Evolutionary conservation across 352 stramenopile species (phyloP), one percentile per base, ranked within the genome.

Genomic region (Globisporangium uncinulatum): DNA sequence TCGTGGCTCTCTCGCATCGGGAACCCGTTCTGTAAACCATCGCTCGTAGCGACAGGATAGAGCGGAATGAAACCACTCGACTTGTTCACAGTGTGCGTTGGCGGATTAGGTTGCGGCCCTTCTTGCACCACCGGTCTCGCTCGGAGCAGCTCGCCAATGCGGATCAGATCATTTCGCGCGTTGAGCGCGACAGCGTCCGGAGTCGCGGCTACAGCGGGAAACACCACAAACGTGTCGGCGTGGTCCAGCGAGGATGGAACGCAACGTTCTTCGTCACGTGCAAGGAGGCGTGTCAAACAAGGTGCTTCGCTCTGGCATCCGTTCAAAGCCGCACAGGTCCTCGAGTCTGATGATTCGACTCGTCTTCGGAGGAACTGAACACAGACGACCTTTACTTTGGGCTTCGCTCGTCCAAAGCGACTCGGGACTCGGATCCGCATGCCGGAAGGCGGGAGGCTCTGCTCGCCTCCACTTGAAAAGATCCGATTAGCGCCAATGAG

Each of bases 91-190:
- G 24, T 29, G 24, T 29, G 24, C 24, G 24, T 29, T 29, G 24
- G 24, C 24, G 24, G 24, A 29, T 29, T 1, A 4, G 24, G 24
- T 29, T 1, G 24, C 24, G 24, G 24, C 24, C 24, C 24, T 29
- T 29, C 24, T 37, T 42, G 29, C 53, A 43, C 4, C 29, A 41
- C 42, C n/a, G 7, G 32, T 20, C 6, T 21, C 39, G 7, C 11
- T n/a, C 39, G 24, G 10, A 17, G 37, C 37, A 42, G 15, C 10
- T 42, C 37, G 6, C 14, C 39, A 21, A 62, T 45, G 5, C 46
- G 51, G 29, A 62, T 62, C 37, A 62, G 20, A 57, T 62, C 56
- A 14, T 62, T 62, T 20, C 56, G 37, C 43, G 24, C 14, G 10
- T 11, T 42, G 37, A 9, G 37, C 8, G 10, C 37, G 37, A 42